Conservation (phyloP, 2,329 filamentous ascomycete species). For the Xylariaceae sp. region DNA sequence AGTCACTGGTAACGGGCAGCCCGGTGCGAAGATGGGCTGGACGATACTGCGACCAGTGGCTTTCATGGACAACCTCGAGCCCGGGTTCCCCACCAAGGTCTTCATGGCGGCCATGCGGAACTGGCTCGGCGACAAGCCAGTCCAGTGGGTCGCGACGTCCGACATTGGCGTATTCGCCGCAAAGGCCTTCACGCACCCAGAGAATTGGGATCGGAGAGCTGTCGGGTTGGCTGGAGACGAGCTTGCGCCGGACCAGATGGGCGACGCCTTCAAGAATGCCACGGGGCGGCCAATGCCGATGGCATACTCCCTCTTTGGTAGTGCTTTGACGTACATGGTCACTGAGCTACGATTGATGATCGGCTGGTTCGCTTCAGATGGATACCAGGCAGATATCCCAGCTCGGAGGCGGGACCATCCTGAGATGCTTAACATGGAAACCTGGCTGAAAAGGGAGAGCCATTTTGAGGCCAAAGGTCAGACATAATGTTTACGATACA, state of each 20-base stretch:
- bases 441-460: constrained; percentile 28
- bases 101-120: constrained; percentile 31
- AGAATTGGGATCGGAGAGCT: constrained; percentile 31
- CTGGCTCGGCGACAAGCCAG: constrained; percentile 26
- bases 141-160: constrained; percentile 37
- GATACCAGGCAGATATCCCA: constrained; percentile 29
- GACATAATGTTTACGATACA: no score
- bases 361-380: constrained; percentile 31
- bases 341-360: constrained; percentile 30
- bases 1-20: constrained; percentile 30
- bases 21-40: constrained; percentile 45
- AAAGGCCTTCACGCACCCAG: constrained; percentile 35
- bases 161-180: constrained; percentile 44
- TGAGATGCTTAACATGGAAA: constrained; percentile 27
- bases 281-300: constrained; percentile 24
- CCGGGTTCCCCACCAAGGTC: constrained; percentile 31
- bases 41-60: constrained; percentile 58
- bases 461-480: constrained; percentile 16
- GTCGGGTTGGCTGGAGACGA: constrained; percentile 42
- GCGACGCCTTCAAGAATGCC: constrained; percentile 20
- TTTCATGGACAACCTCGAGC: constrained; percentile 54
- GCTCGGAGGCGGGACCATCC: constrained; percentile 26
- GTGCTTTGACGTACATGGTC: constrained; percentile 24
- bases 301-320: constrained; percentile 27
- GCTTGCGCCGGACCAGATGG: constrained; percentile 31